Conservation (phyloP, 2,329 filamentous ascomycete genomes). For the Fonsecaea pugnacius region DNA sequence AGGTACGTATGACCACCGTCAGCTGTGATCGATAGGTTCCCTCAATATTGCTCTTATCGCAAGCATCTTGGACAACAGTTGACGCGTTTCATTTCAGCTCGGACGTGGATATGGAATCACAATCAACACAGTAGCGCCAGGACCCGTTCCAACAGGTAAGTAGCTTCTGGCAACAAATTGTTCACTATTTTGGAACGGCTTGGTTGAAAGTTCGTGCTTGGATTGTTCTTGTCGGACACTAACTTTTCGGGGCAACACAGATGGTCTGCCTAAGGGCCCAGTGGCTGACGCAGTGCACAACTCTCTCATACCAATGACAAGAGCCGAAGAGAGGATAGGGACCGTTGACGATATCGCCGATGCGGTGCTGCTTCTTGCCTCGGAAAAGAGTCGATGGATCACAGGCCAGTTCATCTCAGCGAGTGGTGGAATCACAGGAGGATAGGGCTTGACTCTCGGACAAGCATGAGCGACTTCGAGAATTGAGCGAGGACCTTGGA, state of each 20-base stretch:
- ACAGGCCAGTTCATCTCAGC: constrained; percentile 54
- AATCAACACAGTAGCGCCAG: constrained; percentile 59
- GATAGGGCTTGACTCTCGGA: background rate
- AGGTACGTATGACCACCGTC: constrained; percentile 44
- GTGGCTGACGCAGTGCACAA: constrained; percentile 57
- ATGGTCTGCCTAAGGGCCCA: constrained; percentile 54
- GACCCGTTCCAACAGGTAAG: constrained; percentile 51
- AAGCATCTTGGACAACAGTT: constrained; percentile 45
- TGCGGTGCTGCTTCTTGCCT: constrained; percentile 51
- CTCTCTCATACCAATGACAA: constrained; percentile 49
- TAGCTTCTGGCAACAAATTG: background rate
- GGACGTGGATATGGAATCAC: constrained; percentile 51
- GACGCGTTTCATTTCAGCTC: constrained; percentile 34
- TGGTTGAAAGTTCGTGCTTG: background rate
- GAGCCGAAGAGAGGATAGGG: constrained; percentile 53
- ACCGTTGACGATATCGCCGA: constrained; percentile 57
- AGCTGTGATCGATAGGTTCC: background rate
- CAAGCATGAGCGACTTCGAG: background rate
- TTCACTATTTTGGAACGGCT: background rate
- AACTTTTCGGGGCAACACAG: constrained; percentile 44
- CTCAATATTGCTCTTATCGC: background rate
- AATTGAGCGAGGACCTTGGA: background rate
- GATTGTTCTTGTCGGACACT: background rate
- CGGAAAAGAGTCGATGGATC: constrained; percentile 48
- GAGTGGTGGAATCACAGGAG: constrained; percentile 47